phyloP scores from a whole-genome alignment of 208 protist genomes.

The Phytomonas sp. region DNA sequence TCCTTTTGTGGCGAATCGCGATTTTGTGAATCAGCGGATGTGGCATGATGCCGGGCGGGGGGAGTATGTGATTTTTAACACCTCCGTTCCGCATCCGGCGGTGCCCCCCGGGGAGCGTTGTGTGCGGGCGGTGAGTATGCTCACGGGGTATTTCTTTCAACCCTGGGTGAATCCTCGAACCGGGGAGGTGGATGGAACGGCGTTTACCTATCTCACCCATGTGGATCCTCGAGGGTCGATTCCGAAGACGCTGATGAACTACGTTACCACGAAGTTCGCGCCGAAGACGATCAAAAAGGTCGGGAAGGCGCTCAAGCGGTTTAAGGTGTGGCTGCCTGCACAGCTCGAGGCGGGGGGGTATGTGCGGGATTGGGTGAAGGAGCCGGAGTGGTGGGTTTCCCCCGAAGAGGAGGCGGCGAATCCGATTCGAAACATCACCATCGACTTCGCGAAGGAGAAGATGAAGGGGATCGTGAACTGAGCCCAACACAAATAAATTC shows the following conservation, averaged over 20 bases:
- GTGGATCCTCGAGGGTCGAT: constrained; percentile 82
- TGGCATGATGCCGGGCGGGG: constrained; percentile 61
- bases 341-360: constrained; percentile 48
- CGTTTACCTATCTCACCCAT: constrained; percentile 81
- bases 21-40: constrained; percentile 88
- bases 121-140: constrained; percentile 63
- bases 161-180: constrained; percentile 41
- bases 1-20: constrained; percentile 61
- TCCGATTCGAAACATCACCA: constrained; percentile 36
- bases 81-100: constrained; percentile 56
- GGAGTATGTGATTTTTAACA: constrained; percentile 90
- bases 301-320: constrained; percentile 35
- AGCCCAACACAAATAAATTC: not conserved
- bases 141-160: constrained; percentile 82
- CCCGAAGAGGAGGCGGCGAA: constrained; percentile 16
- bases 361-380: constrained; percentile 40
- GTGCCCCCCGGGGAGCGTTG: constrained; percentile 30
- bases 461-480: constrained; percentile 23
- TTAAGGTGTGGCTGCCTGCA: constrained; percentile 49
- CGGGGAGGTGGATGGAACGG: constrained; percentile 31
- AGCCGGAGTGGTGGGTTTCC: constrained; percentile 35
- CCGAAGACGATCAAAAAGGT: constrained; percentile 63
- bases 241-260: constrained; percentile 69
- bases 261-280: constrained; percentile 64
- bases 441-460: constrained; percentile 38